Evolutionary conservation across 176 grass and related monocot genomes (phyloP).

Genomic region (Microstegium vimineum): DNA sequence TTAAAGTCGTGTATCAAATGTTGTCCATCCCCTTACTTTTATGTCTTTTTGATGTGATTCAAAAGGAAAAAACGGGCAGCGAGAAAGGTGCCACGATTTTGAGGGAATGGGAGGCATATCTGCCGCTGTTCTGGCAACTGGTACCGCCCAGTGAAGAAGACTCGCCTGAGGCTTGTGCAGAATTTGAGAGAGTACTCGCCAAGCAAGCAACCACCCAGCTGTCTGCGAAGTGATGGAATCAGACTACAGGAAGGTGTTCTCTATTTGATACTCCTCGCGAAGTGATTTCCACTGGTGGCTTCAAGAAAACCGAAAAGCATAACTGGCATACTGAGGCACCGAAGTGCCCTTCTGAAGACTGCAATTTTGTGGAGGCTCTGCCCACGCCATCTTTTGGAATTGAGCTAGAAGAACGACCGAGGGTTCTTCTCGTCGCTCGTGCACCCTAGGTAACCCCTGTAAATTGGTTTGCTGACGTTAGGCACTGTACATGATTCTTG

Average conservation of each 20-base stretch:
- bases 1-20: not conserved
- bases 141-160: conserved; percentile 99
- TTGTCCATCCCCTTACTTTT: not conserved
- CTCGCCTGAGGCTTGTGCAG: conserved; percentile 89
- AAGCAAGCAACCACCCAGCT: conserved; percentile 63
- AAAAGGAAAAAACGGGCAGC: conserved; percentile 96
- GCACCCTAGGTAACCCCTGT: conserved; percentile 46
- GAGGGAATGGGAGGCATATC: conserved; percentile 94
- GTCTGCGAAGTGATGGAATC: conserved; percentile 47
- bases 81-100: conserved; percentile 74
- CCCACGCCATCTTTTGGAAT: conserved; percentile 30
- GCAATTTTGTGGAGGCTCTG: conserved; percentile 40
- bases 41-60: not conserved
- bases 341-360: conserved; percentile 4
- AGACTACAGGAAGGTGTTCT: not conserved
- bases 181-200: conserved; percentile 86
- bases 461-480: conserved; percentile 46
- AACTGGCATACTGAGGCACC: conserved; percentile 9
- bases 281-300: not conserved
- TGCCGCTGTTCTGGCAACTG: conserved; percentile 96
- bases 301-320: not conserved
- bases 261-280: not conserved
- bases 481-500: conserved; percentile 48
- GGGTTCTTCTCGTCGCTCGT: conserved; percentile 19
- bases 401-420: conserved; percentile 17